Evolutionary conservation across 257 asterid species (phyloP).

Genomic region (Vinca minor): DNA sequence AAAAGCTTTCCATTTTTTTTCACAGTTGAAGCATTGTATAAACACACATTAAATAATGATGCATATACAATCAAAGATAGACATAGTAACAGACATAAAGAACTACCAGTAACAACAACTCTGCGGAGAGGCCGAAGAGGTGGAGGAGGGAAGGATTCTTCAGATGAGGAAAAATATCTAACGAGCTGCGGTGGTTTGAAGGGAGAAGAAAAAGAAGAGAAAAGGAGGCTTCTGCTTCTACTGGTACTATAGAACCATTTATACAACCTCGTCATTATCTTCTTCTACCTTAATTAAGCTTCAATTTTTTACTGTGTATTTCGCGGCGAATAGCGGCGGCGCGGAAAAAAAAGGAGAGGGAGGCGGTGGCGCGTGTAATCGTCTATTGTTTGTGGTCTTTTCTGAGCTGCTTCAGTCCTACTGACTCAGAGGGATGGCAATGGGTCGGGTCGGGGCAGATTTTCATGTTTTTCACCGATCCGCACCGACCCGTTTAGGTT

Average conservation of each 20-base stretch:
- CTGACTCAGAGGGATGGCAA: too few relatives aligned
- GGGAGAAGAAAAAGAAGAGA: not conserved
- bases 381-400: too few relatives aligned
- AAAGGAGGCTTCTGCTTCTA: not conserved
- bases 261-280: not conserved
- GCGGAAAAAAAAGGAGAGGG: not conserved
- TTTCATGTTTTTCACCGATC: too few relatives aligned
- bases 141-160: constrained; percentile 56
- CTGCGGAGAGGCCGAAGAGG: constrained; percentile 45
- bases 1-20: too few relatives aligned
- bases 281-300: not conserved
- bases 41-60: too few relatives aligned
- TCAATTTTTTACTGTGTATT: not conserved
- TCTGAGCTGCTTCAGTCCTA: too few relatives aligned
- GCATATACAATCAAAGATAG: too few relatives aligned
- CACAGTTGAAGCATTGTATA: too few relatives aligned
- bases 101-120: constrained; percentile 77
- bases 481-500: too few relatives aligned
- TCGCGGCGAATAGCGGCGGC: not conserved
- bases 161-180: constrained; percentile 30
- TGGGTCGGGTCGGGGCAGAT: too few relatives aligned
- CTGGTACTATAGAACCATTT: not conserved
- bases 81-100: not conserved
- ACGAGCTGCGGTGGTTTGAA: not conserved
- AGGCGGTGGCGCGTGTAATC: not conserved